Evolutionary conservation across 148 eudicot genomes (phyloP), one percentile per base, ranked within the genome.

Genomic region (Oxyria digyna): DNA sequence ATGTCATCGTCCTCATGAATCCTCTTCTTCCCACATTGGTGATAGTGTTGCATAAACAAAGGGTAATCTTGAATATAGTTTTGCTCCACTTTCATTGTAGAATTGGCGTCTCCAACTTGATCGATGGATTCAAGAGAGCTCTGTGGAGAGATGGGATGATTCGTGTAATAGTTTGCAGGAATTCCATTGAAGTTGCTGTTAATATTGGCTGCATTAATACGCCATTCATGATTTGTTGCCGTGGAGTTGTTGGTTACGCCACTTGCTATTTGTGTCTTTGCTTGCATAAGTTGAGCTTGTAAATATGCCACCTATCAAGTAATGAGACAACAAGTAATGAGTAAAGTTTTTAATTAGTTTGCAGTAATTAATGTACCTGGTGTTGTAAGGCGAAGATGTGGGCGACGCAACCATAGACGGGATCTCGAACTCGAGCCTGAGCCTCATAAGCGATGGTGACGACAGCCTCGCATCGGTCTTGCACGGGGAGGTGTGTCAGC

Each of bases 371-470:
- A 54, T 6, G 27, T 72, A 91, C 97, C 95, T 91, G 95, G 74
- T 88, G 95, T 72, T 91, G 95, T 67, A 91, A 75, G 78, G 97
- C 95, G 70, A 86, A 88, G 75, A 91, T 86, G 69, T 91, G 95
- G 0, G 95, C 75, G 46, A 91, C 97, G 18, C 97, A 91, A 10
- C 97, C 97, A 70, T 91, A 91, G 27, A 91, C 91, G 38, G 96
- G 97, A 73, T 91, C 96, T 17, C 82, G 76, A 41, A 91, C 72
- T 49, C 96, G 82, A 0, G 97, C 95, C 17, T 91, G 89, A 63
- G 97, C 97, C 68, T 91, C 97, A 67, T 84, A 88, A 77, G 95
- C 84, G 78, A 88, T 86, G 31, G 97, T 88, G 26, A 91, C 84
- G 24, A 86, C 95, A 0, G 97, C 97, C 77, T 88, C 91, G 11